Conservation (phyloP, 2,329 filamentous ascomycete genomes). For the Fusarium torulosum region DNA sequence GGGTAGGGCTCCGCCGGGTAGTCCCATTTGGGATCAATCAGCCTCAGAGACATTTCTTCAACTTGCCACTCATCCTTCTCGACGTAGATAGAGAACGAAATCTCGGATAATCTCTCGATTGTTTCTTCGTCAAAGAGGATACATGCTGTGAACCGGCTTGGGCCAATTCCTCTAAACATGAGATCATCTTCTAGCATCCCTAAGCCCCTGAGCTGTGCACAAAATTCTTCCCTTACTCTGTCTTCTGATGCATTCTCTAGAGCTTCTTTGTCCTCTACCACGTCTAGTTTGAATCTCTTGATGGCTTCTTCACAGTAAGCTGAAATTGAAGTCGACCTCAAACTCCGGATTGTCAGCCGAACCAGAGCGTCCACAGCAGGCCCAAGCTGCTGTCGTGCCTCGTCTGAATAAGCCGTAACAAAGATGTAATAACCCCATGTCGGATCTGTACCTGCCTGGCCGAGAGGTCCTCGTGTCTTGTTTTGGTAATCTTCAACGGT, state of each 20-base stretch:
- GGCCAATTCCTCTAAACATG: conserved; percentile 22
- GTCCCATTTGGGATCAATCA: conserved; percentile 30
- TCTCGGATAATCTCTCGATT: conserved; percentile 6
- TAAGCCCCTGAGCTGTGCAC: conserved; percentile 21
- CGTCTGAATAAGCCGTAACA: conserved; percentile 24
- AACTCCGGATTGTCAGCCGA: conserved; percentile 3
- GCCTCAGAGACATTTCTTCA: not conserved
- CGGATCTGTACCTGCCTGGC: conserved; percentile 13
- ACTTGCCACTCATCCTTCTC: conserved; percentile 7
- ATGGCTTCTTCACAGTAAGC: conserved; percentile 26
- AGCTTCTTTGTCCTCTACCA: conserved; percentile 17
- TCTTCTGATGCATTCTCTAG: conserved; percentile 31
- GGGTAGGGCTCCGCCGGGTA: conserved; percentile 22
- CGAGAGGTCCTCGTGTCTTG: conserved; percentile 4
- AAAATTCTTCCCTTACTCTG: conserved; percentile 33
- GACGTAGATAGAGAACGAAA: conserved; percentile 7
- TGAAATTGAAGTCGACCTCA: conserved; percentile 11
- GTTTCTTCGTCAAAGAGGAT: conserved; percentile 15
- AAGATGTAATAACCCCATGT: conserved; percentile 37
- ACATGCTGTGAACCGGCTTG: conserved; percentile 17
- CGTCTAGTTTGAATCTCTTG: conserved; percentile 29
- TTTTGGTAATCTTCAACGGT: conserved; percentile 10
- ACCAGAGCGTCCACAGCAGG: conserved; percentile 13
- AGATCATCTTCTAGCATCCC: conserved; percentile 22
- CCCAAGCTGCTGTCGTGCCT: conserved; percentile 1